Evolutionary conservation across 164 flowering plant genomes (phyloP).

Genomic region (Euptelea pleiosperma): DNA sequence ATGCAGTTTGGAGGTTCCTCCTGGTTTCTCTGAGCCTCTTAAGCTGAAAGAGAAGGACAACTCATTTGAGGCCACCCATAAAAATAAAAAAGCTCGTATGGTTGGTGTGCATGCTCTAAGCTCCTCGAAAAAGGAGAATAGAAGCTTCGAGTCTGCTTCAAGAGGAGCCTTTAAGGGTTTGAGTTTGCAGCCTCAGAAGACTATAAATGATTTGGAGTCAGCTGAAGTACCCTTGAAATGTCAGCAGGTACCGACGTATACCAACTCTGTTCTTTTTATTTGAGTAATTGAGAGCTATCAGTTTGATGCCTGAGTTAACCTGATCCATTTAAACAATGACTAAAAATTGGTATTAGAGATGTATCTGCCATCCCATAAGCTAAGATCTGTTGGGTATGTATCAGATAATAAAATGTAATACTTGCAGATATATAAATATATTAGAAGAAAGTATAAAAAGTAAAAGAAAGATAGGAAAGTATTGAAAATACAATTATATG

Average conservation of each 20-base stretch:
- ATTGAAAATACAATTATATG: too few relatives aligned
- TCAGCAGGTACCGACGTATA: background rate
- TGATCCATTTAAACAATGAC: background rate
- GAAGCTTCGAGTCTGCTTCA: background rate
- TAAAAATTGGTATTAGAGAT: background rate
- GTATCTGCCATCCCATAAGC: background rate
- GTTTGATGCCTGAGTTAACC: too few relatives aligned
- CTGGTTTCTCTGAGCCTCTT: constrained; percentile 7
- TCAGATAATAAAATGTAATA: too few relatives aligned
- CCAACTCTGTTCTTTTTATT: too few relatives aligned
- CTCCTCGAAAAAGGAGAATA: background rate
- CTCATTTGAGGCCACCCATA: constrained; percentile 1
- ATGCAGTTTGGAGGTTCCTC: constrained; percentile 1
- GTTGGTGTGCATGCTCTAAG: background rate
- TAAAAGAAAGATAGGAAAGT: too few relatives aligned
- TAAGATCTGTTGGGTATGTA: background rate
- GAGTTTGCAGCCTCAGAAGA: background rate
- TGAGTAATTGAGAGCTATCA: too few relatives aligned
- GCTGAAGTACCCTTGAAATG: background rate
- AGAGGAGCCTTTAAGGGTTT: background rate
- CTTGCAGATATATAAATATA: too few relatives aligned
- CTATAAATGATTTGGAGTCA: background rate
- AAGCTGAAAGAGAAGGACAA: background rate
- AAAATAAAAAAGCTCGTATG: background rate
- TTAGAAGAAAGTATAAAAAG: too few relatives aligned